Evolutionary conservation across 2,329 filamentous ascomycete genomes (phyloP).

Genomic region (Aspergillus chevalieri): DNA sequence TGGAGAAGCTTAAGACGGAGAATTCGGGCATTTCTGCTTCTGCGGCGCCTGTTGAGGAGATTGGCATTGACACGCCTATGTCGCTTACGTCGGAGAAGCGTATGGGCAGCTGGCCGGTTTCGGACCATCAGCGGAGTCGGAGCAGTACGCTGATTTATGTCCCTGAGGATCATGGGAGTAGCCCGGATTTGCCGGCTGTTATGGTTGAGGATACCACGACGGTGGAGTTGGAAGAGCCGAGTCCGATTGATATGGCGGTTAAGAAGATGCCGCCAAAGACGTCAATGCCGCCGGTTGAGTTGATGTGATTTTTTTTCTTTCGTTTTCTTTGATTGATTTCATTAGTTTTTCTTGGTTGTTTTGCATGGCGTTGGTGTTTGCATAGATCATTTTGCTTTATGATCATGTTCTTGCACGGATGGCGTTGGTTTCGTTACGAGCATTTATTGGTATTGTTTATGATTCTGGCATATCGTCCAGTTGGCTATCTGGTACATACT

Average conservation of each 20-base stretch:
- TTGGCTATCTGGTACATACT: not conserved
- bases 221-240: slow-evolving; percentile 38
- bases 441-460: not conserved
- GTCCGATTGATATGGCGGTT: slow-evolving; percentile 37
- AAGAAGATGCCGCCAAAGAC: slow-evolving; percentile 47
- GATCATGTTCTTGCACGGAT: not conserved
- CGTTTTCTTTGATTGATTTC: not conserved
- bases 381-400: slow-evolving; percentile 1
- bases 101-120: slow-evolving; percentile 24
- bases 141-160: slow-evolving; percentile 59
- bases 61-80: slow-evolving; percentile 30
- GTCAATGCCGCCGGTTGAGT: slow-evolving; percentile 50
- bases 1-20: slow-evolving; percentile 44
- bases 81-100: slow-evolving; percentile 30
- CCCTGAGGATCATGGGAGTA: slow-evolving; percentile 56
- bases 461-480: not conserved
- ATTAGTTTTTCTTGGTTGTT: not conserved
- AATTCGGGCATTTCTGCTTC: slow-evolving; percentile 7
- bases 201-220: slow-evolving; percentile 56
- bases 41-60: slow-evolving; percentile 1
- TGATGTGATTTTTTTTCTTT: slow-evolving; percentile 38
- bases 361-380: not conserved
- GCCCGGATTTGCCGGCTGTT: slow-evolving; percentile 55
- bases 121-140: slow-evolving; percentile 36
- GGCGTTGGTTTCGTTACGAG: not conserved